Evolutionary conservation across 2,329 filamentous ascomycete species (phyloP).

Genomic region (Trichoderma sp.): DNA sequence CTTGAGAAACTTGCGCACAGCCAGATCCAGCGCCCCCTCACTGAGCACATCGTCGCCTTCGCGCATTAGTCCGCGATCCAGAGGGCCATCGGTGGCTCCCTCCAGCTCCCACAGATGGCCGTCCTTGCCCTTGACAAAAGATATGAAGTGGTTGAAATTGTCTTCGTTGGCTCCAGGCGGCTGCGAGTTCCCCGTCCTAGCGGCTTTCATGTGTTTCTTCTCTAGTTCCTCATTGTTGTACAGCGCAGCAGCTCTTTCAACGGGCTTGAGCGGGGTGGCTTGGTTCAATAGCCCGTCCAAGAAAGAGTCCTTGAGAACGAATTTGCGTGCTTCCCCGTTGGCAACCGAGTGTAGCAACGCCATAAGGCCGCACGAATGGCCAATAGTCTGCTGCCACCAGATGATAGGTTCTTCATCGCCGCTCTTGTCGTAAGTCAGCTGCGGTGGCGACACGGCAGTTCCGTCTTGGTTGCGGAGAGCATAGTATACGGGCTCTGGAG

Average conservation of each 20-base stretch:
- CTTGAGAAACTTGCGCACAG: conserved; percentile 48
- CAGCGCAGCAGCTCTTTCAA: conserved; percentile 65
- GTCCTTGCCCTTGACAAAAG: conserved; percentile 70
- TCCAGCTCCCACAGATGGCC: conserved; percentile 77
- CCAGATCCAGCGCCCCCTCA: conserved; percentile 66
- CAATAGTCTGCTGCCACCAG: conserved; percentile 86
- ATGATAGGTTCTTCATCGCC: conserved; percentile 63
- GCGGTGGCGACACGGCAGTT: conserved; percentile 29
- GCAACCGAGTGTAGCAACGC: conserved; percentile 72
- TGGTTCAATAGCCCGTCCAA: conserved; percentile 61
- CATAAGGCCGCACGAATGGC: conserved; percentile 79
- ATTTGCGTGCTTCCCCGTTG: conserved; percentile 64
- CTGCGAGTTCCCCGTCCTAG: conserved; percentile 65
- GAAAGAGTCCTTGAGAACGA: conserved; percentile 56
- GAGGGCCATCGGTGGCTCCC: conserved; percentile 70
- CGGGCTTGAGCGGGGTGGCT: conserved; percentile 62
- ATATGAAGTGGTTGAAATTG: conserved; percentile 76
- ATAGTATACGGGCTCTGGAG: conserved; percentile 60
- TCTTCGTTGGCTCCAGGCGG: conserved; percentile 63
- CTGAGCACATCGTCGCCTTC: conserved; percentile 65
- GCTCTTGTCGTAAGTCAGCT: conserved; percentile 37
- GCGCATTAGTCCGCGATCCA: conserved; percentile 61
- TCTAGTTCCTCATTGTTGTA: conserved; percentile 72
- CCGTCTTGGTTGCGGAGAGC: conserved; percentile 38
- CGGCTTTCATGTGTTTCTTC: conserved; percentile 71